Base-by-base conservation (phyloP, 2,329 filamentous ascomycete genomes). In the Penicillium sp. region DNA sequence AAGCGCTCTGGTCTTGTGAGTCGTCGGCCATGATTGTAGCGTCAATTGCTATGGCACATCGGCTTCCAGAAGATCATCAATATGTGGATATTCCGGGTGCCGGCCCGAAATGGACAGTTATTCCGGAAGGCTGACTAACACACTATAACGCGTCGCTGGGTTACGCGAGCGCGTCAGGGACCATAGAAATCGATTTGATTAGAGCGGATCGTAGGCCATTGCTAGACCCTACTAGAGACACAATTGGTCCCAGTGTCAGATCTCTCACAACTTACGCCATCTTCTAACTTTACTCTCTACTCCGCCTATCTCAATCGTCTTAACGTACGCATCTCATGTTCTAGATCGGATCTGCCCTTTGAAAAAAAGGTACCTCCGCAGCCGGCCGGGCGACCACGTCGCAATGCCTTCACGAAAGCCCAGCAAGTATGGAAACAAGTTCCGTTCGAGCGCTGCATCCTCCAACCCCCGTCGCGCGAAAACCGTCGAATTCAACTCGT, bases 401-500 rank as follows among this genome's bases (percentile, higher is more conserved):
- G 65, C 62, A 64, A 81, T 81, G 79, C 76, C 79, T 70, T 69
- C 75, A 57, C 71, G 77, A 65, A 77, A 78, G 66, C 77, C 78
- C 56, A 90, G 88, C 71, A 75, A 80, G 73, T 89, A 91, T 81
- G 89, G 89, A 67, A 79, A 77, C 57, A 81, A 83, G 60, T 78
- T 76, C 59, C 73, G 78, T 56, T 76, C 77, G 8, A 63, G 65
- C 36, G 69, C 72, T 43, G 66, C 77, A 40, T 74, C 74, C 5
- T 77, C 72, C 49, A 75, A 75, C 21, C 79, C 81, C 47, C 80
- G 80, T 51, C 83, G 83, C 66, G 81, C 86, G 24, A 90, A 90
- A 68, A 95, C 91, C 4, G 90, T 97, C 62, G 86, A 93, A 54
- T 86, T 90, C 32, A 87, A 88, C 7, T 85, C 86, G 24, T 78